These are phyloP conservation scores for Trichoderma koningiopsis DNA, from an alignment of 2,329 filamentous ascomycete genomes.

Conservation along the genomic window DNA sequence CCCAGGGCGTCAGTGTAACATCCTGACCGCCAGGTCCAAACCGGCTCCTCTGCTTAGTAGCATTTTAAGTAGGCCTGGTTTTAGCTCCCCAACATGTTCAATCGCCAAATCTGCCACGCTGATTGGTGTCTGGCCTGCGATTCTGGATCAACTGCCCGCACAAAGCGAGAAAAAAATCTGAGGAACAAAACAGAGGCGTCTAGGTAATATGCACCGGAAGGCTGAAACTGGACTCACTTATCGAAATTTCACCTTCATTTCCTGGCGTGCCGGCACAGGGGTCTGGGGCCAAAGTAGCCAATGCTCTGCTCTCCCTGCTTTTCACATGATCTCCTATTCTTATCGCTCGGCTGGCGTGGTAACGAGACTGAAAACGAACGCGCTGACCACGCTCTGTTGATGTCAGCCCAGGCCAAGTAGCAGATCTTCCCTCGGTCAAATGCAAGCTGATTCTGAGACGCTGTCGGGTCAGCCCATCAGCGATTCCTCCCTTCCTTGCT, in stretches of 20 bases:
- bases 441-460: conserved; percentile 20
- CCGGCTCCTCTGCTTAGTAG: neutral
- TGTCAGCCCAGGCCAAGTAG: conserved; percentile 14
- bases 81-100: conserved; percentile 9
- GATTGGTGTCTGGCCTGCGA: conserved; percentile 3
- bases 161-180: neutral
- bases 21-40: conserved; percentile 9
- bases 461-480: conserved; percentile 20
- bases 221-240: conserved; percentile 16
- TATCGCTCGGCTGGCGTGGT: conserved; percentile 17
- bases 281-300: neutral
- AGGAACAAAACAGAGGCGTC: neutral
- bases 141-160: conserved; percentile 16
- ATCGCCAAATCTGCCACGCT: conserved; percentile 10
- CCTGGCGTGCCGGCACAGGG: neutral
- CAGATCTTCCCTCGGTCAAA: conserved; percentile 19
- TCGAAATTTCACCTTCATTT: conserved; percentile 7
- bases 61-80: neutral
- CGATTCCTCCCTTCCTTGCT: conserved; percentile 9
- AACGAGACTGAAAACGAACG: conserved; percentile 2
- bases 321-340: conserved; percentile 21
- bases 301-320: conserved; percentile 14
- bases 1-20: conserved; percentile 20
- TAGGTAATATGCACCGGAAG: neutral
- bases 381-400: conserved; percentile 12